Percentiles rank a stretch among this genome's conserved stretches.
These are phyloP conservation scores for Candida mesenterica DNA, from an alignment of 1,139 yeast genomes.

Conservation along the genomic window DNA sequence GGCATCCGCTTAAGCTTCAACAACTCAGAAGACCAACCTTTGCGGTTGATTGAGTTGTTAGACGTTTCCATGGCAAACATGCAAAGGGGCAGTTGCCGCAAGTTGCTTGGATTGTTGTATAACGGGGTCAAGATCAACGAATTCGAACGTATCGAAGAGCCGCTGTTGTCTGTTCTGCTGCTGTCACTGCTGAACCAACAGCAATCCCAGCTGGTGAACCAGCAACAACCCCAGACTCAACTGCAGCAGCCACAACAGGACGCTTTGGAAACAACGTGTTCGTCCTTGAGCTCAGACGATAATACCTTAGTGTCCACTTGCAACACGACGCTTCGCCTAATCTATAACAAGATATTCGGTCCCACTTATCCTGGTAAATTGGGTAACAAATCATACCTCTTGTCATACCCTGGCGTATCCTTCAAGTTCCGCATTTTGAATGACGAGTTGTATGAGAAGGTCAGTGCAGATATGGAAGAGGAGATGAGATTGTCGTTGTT, in stretches of 20 bases:
- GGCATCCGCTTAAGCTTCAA: slow-evolving; percentile 45
- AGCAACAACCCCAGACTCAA: neutral
- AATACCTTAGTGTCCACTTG: slow-evolving; percentile 7
- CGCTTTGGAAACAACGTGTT: slow-evolving; percentile 6
- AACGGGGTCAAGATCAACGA: slow-evolving; percentile 33
- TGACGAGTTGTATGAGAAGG: slow-evolving; percentile 17
- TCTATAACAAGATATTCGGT: slow-evolving; percentile 59
- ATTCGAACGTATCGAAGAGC: slow-evolving; percentile 11
- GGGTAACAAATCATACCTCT: slow-evolving; percentile 26
- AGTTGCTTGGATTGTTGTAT: slow-evolving; percentile 26
- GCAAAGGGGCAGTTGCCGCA: slow-evolving; percentile 4
- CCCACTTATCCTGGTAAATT: slow-evolving; percentile 60
- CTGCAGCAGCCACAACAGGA: slow-evolving; percentile 2
- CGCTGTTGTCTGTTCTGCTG: slow-evolving; percentile 6
- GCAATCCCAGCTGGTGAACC: neutral
- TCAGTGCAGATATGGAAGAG: slow-evolving; percentile 14
- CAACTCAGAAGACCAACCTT: slow-evolving; percentile 34
- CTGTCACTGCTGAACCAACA: slow-evolving; percentile 11
- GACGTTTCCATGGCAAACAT: slow-evolving; percentile 18
- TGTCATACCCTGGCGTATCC: slow-evolving; percentile 57
- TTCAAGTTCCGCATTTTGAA: slow-evolving; percentile 37
- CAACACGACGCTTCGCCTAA: slow-evolving; percentile 34
- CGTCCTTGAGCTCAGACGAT: slow-evolving; percentile 8
- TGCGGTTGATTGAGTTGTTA: slow-evolving; percentile 47
- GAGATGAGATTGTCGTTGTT: slow-evolving; percentile 28